Evolutionary conservation across 2,329 filamentous ascomycete species (phyloP), one percentile per base, ranked within the genome.

Genomic region (Fusarium solani-melongenae): DNA sequence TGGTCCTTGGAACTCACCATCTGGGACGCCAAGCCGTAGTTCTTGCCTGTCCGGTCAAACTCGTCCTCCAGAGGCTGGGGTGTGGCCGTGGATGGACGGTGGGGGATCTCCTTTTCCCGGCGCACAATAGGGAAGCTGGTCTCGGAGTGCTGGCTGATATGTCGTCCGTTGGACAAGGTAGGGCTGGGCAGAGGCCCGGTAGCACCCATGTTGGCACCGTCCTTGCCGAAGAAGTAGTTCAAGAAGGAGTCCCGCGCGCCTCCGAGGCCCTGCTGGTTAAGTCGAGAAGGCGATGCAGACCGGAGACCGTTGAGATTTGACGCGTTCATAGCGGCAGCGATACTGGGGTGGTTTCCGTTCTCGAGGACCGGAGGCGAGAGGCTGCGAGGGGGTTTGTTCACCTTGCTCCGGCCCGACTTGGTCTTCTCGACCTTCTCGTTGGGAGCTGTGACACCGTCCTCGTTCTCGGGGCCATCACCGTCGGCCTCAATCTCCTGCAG

Each of bases 181-280:
- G 78, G 75, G 65, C 74, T 77, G 5, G 80, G 86, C 79, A 68
- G 85, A 79, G 66, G 86, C 27, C 46, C 46, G 46, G 46, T 31
- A 84, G 64, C 67, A 5, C 78, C 76, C 12, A 77, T 75, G 41
- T 78, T 77, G 29, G 89, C 87, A 55, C 94, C 94, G 70, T 99
- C 96, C 81, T 99, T 98, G 77, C 96, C 95, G 79, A 99, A 99
- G 84, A 99, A 99, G 84, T 99, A 99, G 84, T 96, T 98, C 71
- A 99, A 84, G 86, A 99, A 99, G 1, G 95, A 97, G 83, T 99
- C 96, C 71, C 92, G 90, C 44, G 94, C 90, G 69, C 86, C 89
- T 65, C 92, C 91, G 58, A 88, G 81, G 6, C 86, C 85, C 72
- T 90, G 89, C 29, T 86, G 86, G 72, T 90, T 90, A 71, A 93